Evolutionary conservation across 169 alveolate genomes (phyloP).

Genomic region (Cryptosporidium ryanae): DNA sequence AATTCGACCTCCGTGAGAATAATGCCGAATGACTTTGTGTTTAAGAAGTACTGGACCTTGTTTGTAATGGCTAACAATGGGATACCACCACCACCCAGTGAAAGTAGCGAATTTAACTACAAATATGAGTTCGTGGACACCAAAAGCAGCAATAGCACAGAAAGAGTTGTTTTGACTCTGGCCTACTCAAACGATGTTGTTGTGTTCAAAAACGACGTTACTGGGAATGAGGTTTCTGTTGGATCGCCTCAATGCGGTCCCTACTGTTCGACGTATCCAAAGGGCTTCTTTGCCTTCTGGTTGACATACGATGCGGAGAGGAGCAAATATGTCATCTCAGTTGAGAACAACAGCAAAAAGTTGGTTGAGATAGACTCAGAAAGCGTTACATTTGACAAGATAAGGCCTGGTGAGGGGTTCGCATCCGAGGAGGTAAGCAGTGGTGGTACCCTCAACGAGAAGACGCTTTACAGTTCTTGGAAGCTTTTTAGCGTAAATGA

Average conservation of each 20-base stretch:
- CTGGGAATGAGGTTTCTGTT: neutral
- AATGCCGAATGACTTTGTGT: neutral
- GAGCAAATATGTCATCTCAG: slow-evolving; percentile 18
- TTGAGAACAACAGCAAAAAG: slow-evolving; percentile 8
- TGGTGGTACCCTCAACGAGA: slow-evolving; percentile 8
- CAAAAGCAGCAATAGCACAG: neutral
- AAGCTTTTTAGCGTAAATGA: slow-evolving; percentile 16
- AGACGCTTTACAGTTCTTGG: slow-evolving; percentile 9
- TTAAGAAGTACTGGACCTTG: slow-evolving; percentile 39
- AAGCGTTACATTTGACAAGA: neutral
- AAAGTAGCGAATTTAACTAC: neutral
- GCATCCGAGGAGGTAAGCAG: neutral
- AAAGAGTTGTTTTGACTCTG: neutral
- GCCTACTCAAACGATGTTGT: neutral
- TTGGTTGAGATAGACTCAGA: slow-evolving; percentile 18
- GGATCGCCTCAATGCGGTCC: slow-evolving; percentile 75
- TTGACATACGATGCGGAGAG: slow-evolving; percentile 4
- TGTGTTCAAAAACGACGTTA: neutral
- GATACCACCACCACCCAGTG: neutral
- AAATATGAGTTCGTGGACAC: slow-evolving; percentile 11
- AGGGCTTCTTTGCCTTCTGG: slow-evolving; percentile 67
- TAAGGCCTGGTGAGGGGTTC: neutral
- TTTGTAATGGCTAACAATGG: slow-evolving; percentile 41
- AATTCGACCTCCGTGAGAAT: slow-evolving; percentile 54
- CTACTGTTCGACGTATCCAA: slow-evolving; percentile 69